Conservation (phyloP, 148 eudicot genomes). For the Limonium bicolor region DNA sequence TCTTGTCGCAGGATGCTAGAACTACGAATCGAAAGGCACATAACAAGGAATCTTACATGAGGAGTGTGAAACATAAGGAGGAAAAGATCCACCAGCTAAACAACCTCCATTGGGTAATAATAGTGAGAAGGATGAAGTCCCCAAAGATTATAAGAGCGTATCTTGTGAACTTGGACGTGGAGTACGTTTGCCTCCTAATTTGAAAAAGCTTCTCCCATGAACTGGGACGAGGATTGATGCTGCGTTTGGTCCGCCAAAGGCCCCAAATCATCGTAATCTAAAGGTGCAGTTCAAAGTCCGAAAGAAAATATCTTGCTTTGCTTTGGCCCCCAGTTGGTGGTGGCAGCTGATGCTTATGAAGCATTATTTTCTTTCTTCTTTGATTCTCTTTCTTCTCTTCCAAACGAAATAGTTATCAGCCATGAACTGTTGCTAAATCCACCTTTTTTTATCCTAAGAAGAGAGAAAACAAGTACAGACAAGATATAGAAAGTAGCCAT, state of each 20-base stretch:
- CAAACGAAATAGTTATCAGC: too few relatives aligned
- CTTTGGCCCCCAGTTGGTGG: too few relatives aligned
- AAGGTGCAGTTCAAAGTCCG: conserved; percentile 20
- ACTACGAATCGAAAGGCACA: conserved; percentile 14
- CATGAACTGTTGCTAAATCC: too few relatives aligned
- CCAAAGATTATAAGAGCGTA: conserved; percentile 39
- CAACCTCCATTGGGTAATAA: conserved; percentile 13
- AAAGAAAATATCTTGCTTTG: too few relatives aligned
- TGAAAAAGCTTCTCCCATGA: conserved; percentile 67
- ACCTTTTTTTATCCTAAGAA: too few relatives aligned
- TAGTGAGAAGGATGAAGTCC: conserved; percentile 10
- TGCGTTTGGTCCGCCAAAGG: conserved; percentile 22
- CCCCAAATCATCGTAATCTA: conserved; percentile 42
- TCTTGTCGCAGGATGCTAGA: conserved; percentile 12
- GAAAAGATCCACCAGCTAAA: conserved; percentile 10
- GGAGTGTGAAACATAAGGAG: conserved; percentile 16
- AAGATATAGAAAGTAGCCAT: too few relatives aligned
- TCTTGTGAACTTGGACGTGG: conserved; percentile 58
- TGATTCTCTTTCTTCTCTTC: too few relatives aligned
- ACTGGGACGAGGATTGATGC: conserved; percentile 44
- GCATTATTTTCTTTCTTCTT: too few relatives aligned
- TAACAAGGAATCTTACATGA: conserved; percentile 17
- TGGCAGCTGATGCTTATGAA: too few relatives aligned
- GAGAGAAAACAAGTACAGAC: too few relatives aligned
- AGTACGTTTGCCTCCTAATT: conserved; percentile 27